Conservation (phyloP, 1,284 basidiomycete genomes). For the Afroboletus lepidellus region DNA sequence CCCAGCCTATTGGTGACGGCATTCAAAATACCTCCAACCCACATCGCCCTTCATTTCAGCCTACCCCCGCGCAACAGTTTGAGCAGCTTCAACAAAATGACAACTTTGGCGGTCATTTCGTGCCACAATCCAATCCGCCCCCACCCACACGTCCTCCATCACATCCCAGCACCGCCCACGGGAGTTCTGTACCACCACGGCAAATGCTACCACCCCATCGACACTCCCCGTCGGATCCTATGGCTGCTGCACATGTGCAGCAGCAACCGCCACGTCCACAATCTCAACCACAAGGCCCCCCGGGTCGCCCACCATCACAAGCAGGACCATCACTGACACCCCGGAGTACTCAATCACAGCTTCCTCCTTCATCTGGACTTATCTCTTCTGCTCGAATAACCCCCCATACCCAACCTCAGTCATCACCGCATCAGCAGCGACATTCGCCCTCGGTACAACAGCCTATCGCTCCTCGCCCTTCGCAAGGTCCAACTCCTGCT, state of each 20-base stretch:
- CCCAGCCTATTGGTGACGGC: slow-evolving; percentile 43
- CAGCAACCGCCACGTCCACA: slow-evolving; percentile 47
- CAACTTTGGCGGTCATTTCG: slow-evolving; percentile 37
- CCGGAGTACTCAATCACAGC: slow-evolving; percentile 33
- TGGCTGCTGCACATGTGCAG: slow-evolving; percentile 34
- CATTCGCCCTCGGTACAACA: slow-evolving; percentile 37
- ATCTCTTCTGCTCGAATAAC: slow-evolving; percentile 31
- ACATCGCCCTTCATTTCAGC: slow-evolving; percentile 43
- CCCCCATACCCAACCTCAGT: slow-evolving; percentile 33
- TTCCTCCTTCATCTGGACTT: slow-evolving; percentile 35
- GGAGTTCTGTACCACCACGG: slow-evolving; percentile 31
- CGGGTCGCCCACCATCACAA: slow-evolving; percentile 38
- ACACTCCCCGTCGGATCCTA: slow-evolving; percentile 43
- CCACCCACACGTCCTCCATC: slow-evolving; percentile 48
- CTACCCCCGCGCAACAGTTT: slow-evolving; percentile 60
- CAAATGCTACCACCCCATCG: slow-evolving; percentile 39
- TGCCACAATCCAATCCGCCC: slow-evolving; percentile 31
- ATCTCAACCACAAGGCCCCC: slow-evolving; percentile 46
- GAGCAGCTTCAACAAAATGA: slow-evolving; percentile 46
- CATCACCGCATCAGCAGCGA: slow-evolving; percentile 35
- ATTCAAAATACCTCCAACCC: slow-evolving; percentile 38
- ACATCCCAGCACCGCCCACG: slow-evolving; percentile 35
- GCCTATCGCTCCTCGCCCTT: slow-evolving; percentile 39
- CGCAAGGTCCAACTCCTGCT: slow-evolving; percentile 27
- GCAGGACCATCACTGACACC: slow-evolving; percentile 38